A percentile compares a stretch with the other conserved stretches of the same genome.
phyloP scores from a whole-genome alignment of 495 filamentous ascomycete species.

The Annulohypoxylon maeteangense region DNA sequence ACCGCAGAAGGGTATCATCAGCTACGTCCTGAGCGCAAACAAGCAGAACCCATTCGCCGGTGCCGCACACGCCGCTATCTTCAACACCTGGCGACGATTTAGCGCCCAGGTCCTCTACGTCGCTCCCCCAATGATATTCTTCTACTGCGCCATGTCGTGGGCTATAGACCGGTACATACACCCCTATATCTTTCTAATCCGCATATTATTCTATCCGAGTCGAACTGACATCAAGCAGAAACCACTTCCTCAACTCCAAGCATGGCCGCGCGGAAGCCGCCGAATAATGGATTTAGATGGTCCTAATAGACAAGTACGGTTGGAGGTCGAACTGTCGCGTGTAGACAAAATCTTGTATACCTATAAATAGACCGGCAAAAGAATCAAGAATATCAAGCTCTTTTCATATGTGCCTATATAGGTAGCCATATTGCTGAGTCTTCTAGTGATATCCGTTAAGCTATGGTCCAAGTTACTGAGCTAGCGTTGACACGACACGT shows the following conservation, averaged over 20 bases:
- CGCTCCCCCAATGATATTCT: constrained; percentile 77
- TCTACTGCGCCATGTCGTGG: constrained; percentile 86
- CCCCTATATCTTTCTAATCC: not conserved
- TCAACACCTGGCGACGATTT: constrained; percentile 71
- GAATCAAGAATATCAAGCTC: constrained; percentile 22
- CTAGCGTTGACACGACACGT: not conserved
- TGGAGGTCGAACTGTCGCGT: constrained; percentile 21
- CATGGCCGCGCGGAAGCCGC: constrained; percentile 72
- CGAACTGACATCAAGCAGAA: constrained; percentile 63
- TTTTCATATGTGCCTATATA: constrained; percentile 18
- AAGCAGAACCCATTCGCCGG: constrained; percentile 68
- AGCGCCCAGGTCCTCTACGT: constrained; percentile 81
- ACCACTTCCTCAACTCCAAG: constrained; percentile 94
- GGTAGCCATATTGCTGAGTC: not conserved
- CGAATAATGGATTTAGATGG: constrained; percentile 47
- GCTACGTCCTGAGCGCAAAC: constrained; percentile 64
- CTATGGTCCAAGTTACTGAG: not conserved
- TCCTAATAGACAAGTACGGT: constrained; percentile 22
- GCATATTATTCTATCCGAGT: not conserved
- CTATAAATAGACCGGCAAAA: constrained; percentile 43
- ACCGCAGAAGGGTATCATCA: constrained; percentile 67
- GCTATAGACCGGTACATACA: constrained; percentile 76
- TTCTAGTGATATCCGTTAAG: not conserved
- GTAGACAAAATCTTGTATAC: constrained; percentile 48
- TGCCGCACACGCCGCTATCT: constrained; percentile 64